Conservation (phyloP, 2,329 filamentous ascomycete genomes). For the Stromatinia cepivora region DNA sequence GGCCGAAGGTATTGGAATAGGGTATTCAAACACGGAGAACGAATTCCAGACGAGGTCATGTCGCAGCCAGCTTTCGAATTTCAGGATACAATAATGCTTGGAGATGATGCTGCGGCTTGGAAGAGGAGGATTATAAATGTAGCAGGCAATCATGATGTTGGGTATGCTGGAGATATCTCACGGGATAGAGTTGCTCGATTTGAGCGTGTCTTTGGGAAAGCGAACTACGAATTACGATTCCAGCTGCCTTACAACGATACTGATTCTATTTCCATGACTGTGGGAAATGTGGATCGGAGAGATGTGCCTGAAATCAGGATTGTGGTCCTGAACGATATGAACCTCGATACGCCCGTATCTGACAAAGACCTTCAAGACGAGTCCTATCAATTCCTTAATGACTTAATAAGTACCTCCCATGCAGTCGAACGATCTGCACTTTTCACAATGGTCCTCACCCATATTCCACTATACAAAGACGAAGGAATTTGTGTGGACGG, state of each 20-base stretch:
- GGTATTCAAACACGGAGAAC: conserved; percentile 69
- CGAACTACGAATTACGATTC: conserved; percentile 87
- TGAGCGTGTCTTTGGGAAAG: conserved; percentile 78
- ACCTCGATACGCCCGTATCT: conserved; percentile 80
- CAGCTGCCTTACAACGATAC: conserved; percentile 50
- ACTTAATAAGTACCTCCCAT: conserved; percentile 61
- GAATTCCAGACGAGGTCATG: conserved; percentile 59
- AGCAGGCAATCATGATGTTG: conserved; percentile 93
- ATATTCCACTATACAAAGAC: conserved; percentile 86
- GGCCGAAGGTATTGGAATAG: conserved; percentile 76
- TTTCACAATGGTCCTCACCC: conserved; percentile 84
- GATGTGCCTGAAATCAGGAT: conserved; percentile 72
- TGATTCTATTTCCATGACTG: conserved; percentile 41
- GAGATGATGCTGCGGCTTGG: conserved; percentile 60
- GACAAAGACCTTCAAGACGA: conserved; percentile 66
- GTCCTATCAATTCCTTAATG: conserved; percentile 76
- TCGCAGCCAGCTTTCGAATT: conserved; percentile 49
- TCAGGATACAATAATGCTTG: conserved; percentile 35
- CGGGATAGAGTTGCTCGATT: conserved; percentile 75
- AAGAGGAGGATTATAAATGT: conserved; percentile 79
- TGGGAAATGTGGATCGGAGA: conserved; percentile 48
- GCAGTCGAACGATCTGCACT: conserved; percentile 62
- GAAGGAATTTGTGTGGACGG: conserved; percentile 79
- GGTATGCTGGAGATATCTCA: conserved; percentile 90
- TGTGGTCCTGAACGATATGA: conserved; percentile 88